phyloP scores from a whole-genome alignment of 2,329 filamentous ascomycete genomes.

The Trichoderma atroviride region DNA sequence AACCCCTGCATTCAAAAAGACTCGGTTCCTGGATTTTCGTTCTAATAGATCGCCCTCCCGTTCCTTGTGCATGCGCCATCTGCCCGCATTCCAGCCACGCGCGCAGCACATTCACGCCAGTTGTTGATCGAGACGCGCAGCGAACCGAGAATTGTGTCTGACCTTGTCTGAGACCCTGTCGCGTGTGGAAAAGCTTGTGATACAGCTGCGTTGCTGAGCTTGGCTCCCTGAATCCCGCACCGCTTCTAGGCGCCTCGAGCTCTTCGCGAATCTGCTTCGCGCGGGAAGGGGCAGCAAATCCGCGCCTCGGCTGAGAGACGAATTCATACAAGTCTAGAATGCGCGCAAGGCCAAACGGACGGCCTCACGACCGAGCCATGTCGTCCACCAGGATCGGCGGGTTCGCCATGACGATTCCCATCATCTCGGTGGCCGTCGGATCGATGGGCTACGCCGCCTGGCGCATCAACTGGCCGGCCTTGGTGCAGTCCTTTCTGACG shows the following conservation, averaged over 20 bases:
- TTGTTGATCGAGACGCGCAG: not conserved
- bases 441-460: conserved; percentile 52
- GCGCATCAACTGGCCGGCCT: conserved; percentile 46
- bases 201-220: conserved; percentile 26
- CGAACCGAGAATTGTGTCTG: not conserved
- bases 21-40: conserved; percentile 25
- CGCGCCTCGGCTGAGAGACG: not conserved
- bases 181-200: not conserved
- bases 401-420: conserved; percentile 41
- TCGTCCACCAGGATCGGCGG: conserved; percentile 37
- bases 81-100: conserved; percentile 19
- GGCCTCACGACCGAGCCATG: conserved; percentile 14
- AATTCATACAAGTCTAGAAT: not conserved
- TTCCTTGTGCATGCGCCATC: conserved; percentile 9
- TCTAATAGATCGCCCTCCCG: conserved; percentile 4
- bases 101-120: not conserved
- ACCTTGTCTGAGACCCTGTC: not conserved
- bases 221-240: conserved; percentile 42
- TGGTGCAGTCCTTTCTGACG: conserved; percentile 51
- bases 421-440: conserved; percentile 46
- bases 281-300: conserved; percentile 1
- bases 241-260: no score
- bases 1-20: conserved; percentile 22
- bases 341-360: not conserved
- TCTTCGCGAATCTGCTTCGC: not conserved